Conservation (phyloP, 345 rosid genomes). For the Populus alba region DNA sequence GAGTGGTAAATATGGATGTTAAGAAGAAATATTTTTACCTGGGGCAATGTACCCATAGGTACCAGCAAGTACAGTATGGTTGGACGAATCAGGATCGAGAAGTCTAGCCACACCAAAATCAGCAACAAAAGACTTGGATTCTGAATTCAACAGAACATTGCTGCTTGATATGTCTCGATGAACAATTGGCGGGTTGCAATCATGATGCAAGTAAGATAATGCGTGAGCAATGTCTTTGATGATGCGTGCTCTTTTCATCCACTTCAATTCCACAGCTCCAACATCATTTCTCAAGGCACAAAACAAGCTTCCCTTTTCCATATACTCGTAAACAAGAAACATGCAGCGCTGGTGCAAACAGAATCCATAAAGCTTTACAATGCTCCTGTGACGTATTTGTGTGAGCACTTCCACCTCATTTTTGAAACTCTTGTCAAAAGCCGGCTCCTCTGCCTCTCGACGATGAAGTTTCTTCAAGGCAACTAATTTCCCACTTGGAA, state of each 20-base stretch:
- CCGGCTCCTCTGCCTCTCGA: neutral
- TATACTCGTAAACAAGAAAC: neutral
- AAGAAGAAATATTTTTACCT: neutral
- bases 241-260: neutral
- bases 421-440: neutral
- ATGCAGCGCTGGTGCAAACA: neutral
- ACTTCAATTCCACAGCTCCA: neutral
- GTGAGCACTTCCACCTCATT: neutral
- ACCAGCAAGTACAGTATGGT: neutral
- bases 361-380: neutral
- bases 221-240: neutral
- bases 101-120: neutral
- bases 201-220: neutral
- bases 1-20: neutral
- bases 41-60: constrained; percentile 7
- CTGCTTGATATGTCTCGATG: constrained; percentile 9
- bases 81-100: neutral
- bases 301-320: constrained; percentile 1
- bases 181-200: neutral
- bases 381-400: neutral
- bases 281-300: no score
- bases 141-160: neutral
- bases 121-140: neutral
- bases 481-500: neutral
- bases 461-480: constrained; percentile 2